These are phyloP conservation scores for Hansenula sp. DNA, from an alignment of 1,139 yeast species.

Conservation along the genomic window DNA sequence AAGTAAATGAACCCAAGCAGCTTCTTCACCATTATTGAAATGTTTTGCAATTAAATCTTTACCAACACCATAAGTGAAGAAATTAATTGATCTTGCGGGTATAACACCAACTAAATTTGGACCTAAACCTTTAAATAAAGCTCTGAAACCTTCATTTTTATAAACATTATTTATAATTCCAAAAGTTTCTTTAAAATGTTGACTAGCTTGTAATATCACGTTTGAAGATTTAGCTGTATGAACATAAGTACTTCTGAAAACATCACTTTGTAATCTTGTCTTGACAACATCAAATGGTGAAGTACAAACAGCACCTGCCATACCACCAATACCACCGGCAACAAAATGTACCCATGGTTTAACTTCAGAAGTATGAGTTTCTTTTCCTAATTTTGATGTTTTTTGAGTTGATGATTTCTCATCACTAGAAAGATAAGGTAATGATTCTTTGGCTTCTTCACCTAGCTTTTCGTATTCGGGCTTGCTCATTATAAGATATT, in stretches of 20 bases:
- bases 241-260: slow-evolving; percentile 35
- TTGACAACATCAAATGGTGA: slow-evolving; percentile 96
- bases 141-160: slow-evolving; percentile 72
- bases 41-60: slow-evolving; percentile 65
- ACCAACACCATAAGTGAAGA: slow-evolving; percentile 91
- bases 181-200: slow-evolving; percentile 82
- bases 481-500: slow-evolving; percentile 13
- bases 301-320: slow-evolving; percentile 93
- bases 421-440: slow-evolving; percentile 65
- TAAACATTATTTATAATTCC: slow-evolving; percentile 67
- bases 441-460: slow-evolving; percentile 52
- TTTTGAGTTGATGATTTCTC: slow-evolving; percentile 40
- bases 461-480: slow-evolving; percentile 35
- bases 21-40: slow-evolving; percentile 71
- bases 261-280: slow-evolving; percentile 90
- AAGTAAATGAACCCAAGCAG: slow-evolving; percentile 78
- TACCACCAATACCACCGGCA: slow-evolving; percentile 99
- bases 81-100: slow-evolving; percentile 95
- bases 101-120: slow-evolving; percentile 98
- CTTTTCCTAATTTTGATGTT: slow-evolving; percentile 14
- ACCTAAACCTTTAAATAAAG: slow-evolving; percentile 91
- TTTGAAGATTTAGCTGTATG: slow-evolving; percentile 24
- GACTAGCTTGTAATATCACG: slow-evolving; percentile 39
- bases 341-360: slow-evolving; percentile 94
- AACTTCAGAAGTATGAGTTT: slow-evolving; percentile 26